Percentiles rank a stretch among this genome's conserved stretches.
phyloP scores from a whole-genome alignment of 2,329 filamentous ascomycete species.

The Dothistroma septosporum region DNA sequence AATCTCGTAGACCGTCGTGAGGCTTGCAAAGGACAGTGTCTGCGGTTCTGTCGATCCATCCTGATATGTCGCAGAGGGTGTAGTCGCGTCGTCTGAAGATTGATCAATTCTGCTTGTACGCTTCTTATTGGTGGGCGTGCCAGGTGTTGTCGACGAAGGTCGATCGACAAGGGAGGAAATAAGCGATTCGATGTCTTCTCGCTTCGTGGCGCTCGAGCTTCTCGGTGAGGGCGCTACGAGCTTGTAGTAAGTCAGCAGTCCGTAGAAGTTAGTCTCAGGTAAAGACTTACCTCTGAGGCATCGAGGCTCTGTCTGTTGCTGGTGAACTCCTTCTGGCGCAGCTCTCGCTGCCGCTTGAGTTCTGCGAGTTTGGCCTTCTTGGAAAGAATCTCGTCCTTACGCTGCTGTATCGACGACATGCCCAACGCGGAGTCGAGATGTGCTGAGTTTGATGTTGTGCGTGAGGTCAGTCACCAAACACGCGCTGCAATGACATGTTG shows the following conservation, averaged over 20 bases:
- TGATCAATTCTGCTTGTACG: conserved; percentile 26
- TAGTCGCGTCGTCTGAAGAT: conserved; percentile 21
- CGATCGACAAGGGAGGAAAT: conserved; percentile 79
- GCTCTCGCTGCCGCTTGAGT: conserved; percentile 85
- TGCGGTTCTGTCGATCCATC: conserved; percentile 54
- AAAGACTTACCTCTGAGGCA: conserved; percentile 61
- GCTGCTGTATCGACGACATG: conserved; percentile 54
- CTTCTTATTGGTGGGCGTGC: conserved; percentile 29
- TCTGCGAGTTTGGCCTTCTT: conserved; percentile 97
- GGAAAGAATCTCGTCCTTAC: conserved; percentile 90
- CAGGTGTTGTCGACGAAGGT: conserved; percentile 34
- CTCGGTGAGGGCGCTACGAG: conserved; percentile 66
- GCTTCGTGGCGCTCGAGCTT: conserved; percentile 56
- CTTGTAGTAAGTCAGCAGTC: conserved; percentile 41
- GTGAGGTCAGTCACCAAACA: background rate
- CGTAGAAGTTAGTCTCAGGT: background rate
- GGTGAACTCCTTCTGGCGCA: conserved; percentile 71
- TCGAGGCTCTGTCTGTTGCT: conserved; percentile 64
- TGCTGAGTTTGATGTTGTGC: background rate
- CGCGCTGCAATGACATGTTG: background rate
- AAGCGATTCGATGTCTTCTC: conserved; percentile 75
- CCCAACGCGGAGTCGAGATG: background rate
- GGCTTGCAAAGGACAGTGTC: conserved; percentile 67
- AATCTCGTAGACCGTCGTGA: conserved; percentile 76
- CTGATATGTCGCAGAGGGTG: conserved; percentile 29